Evolutionary conservation across 2,329 filamentous ascomycete species (phyloP), one percentile per base, ranked within the genome.

Genomic region (Chaetothyriales sp.): DNA sequence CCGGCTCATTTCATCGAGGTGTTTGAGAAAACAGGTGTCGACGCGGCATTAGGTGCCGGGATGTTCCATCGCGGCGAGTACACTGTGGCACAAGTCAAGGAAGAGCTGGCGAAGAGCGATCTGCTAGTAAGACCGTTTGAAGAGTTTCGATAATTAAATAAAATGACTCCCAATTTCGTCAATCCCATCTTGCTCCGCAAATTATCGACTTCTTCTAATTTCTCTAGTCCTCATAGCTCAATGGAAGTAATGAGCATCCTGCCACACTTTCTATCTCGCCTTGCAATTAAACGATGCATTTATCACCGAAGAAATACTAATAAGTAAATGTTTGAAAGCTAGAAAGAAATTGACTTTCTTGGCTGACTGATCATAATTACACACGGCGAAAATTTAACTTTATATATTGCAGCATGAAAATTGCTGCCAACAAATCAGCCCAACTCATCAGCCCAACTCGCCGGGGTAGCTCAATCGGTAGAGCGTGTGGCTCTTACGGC

Each of bases 21-120:
- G 1, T 98, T 98, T 68, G 73, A 78, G 52, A 74, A 85, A 70
- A 97, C 92, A 7, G 75, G 76, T 15, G 90, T 90, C 2, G 92
- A 98, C 73, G 92, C 92, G 48, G 92, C 92, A 25, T 72, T 98
- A 54, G 92, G 92, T 2, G 92, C 92, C 7, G 92, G 92, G 50
- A 98, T 98, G 84, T 98, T 98, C 70, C 92, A 98, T 71, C 76
- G 92, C 47, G 87, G 85, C 40, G 90, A 98, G 72, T 98, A 90
- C 69, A 95, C 89, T 0, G 90, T 98, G 15, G 83, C 82, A 67
- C 83, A 97, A 64, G 92, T 98, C 47, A 98, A 98, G 70, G 84
- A 94, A 54, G 78, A 86, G 63, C 68, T 98, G 54, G 74, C 75
- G 20, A 73, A 77, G 37, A 79, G 82, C 63, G 86, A 86, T 0